Base-by-base conservation (phyloP, 1,284 basidiomycete genomes). In the Malassezia restricta region DNA sequence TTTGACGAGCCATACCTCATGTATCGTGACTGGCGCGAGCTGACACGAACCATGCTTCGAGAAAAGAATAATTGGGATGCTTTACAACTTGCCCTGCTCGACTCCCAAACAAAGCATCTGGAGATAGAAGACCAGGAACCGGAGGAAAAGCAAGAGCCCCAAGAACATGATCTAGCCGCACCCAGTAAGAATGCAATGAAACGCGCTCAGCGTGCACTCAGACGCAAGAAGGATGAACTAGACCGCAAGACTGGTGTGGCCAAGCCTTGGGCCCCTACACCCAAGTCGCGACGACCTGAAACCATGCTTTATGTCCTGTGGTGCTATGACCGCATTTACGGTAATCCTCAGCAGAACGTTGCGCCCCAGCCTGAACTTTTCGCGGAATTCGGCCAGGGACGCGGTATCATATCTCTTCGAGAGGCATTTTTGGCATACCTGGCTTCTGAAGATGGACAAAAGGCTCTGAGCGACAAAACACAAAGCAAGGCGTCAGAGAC, bases 1-100 rank as follows among this genome's bases (percentile, higher is more conserved):
- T 98, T 95, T 73, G 90, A 96, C 74, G 89, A 98, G 72, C 92
- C 92, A 0, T 98, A 98, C 73, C 83, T 96, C 77, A 92, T 94
- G 82, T 96, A 96, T 75, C 83, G 94, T 45, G 87, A 95, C 71
- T 98, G 90, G 90, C 79, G 94, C 49, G 94, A 98, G 75, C 79
- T 92, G 45, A 96, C 94, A 6, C 85, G 88, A 67, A 76, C 74
- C 15, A 71, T 73, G 62, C 46, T 72, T 24, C 53, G 49, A 9
- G 59, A 66, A 8, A 62, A 66, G 33, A 24, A 39, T 1, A 46
- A 60, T 27, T 66, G 57, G 59, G 59, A 65, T 32, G 49, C 43
- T 9, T 20, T 35, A 20, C 31, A 45, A 32, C 5, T 35, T 5
- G 20, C 20, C 5, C n/a, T 35, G 3, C 32, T 44, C 31, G 8